Evolutionary conservation across 495 filamentous ascomycete genomes (phyloP), one percentile per base, ranked within the genome.

Genomic region (Neurospora cerealis): DNA sequence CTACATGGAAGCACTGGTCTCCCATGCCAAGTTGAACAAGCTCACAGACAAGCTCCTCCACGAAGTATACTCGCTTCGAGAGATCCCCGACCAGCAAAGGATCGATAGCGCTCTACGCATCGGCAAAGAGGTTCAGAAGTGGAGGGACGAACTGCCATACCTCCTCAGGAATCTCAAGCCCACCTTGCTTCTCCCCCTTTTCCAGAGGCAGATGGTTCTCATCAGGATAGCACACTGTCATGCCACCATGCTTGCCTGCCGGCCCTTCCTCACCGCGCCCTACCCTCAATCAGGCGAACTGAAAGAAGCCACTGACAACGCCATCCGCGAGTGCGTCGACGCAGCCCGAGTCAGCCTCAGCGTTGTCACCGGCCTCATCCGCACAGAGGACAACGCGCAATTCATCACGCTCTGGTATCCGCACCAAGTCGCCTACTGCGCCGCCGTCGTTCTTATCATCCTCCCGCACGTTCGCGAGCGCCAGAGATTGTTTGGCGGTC

Each of bases 191-290:
- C 86, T 88, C 32, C 83, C 82, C 34, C 80, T 86, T n/a, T 86
- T 87, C 39, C 85, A 85, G 36, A 79, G 87, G 21, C 88, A 90
- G 77, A 85, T 83, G 38, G 84, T 83, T 46, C 83, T 89, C n/a
- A 79, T 90, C 15, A 83, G 83, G 70, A 78, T 90, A 28, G 84
- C 88, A 15, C 85, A 87, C 73, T 82, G 80, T 6, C 87, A 89
- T 72, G 86, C 86, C 5, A 82, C 85, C 71, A 89, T 90, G 41
- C 84, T 89, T 40, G 80, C 85, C 10, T 86, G 83, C n/a, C 84
- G 89, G n/a, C 87, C 86, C 48, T 87, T 89, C 37, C 81, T 90
- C 36, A 77, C 40, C 13, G 24, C 69, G 1, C 40, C 73, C 21
- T 79, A 80, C 32, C 74, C 78, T 32, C 13, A 46, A 2, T 39